Evolutionary conservation across 371 early-diverging fungal genomes (phyloP), one percentile per base, ranked within the genome.

Genomic region (Mucor mucedo): DNA sequence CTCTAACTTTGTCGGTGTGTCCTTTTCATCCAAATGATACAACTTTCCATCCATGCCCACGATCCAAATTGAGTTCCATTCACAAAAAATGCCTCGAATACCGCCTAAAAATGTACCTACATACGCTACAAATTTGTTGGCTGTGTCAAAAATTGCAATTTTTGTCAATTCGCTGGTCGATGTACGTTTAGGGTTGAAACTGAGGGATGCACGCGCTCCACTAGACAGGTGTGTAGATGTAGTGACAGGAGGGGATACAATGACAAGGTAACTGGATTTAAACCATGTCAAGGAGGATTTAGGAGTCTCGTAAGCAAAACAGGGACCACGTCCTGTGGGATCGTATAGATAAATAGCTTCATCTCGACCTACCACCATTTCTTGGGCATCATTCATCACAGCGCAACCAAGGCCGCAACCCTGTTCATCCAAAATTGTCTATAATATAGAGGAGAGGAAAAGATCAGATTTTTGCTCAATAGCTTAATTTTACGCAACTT

Each of bases 321-420:
- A 96, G 3, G 94, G 92, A 3, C 97, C 97, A 35, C 96, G 87
- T 8, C 98, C 97, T 8, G 96, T 95, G 0, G 90, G 81, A 50
- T 88, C 92, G 74, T 96, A 98, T 47, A 95, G 90, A 67, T 93
- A 96, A 10, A 96, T 90, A 4, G 96, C 96, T 70, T 97, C 96
- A 57, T 93, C 90, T 21, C 93, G 77, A 8, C 90, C 95, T 16
- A 96, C 83, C 8, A 92, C 87, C 73, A 96, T 87, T 47, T 94
- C 93, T 50, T 89, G 88, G 4, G 70, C 73, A 52, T 89, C 90
- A 60, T 87, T 92, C 76, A 91, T 81, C 4, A 91, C 78, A 8
- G 92, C 87, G 68, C 92, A 91, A 1, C 90, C 92, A 10, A 93
- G 68, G 4, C 87, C 92, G 62, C 93, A 90, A 0, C 95, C 95